Evolutionary conservation across 768 basidiomycete genomes (phyloP), one percentile per base, ranked within the genome.

Genomic region (Rickenella mellea): DNA sequence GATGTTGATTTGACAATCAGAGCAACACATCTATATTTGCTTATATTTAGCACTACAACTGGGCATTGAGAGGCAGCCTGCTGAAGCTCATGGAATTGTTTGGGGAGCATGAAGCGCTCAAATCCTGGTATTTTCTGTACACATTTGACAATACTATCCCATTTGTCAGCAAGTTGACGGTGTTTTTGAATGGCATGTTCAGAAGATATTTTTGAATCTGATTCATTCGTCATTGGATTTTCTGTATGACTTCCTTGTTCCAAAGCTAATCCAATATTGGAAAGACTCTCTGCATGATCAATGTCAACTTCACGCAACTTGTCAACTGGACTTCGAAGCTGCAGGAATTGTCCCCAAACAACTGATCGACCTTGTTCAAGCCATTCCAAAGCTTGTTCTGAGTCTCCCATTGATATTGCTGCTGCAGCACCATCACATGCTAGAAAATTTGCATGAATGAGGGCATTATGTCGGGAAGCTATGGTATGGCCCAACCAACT

Each of bases 71-170:
- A 7, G 0, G 52, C 53, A 10, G 55, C 53, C 2, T 20, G 10
- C 11, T 27, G 17, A 14, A 57, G 41, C 6, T 51, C 45, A 9
- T 17, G 14, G 10, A 51, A 44, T 12, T 19, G 38, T 6, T 43
- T 24, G 6, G 55, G 55, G 20, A 40, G 29, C 9, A 56, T 33
- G 36, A 54, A 56, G 1, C 25, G 17, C 8, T 50, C 44, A 31
- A 54, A 54, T 3, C 52, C 45, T 8, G 43, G 27, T 17, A 48
- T 17, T 8, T 22, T 26, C 24, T 51, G 29, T 10, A 51, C 63
- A 30, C 61, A 49, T 14, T 54, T 50, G 3, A 51, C 27, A 21
- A 47, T 6, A 5, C 5, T 24, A 5, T 55, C 49, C 39, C 44
- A 48, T 24, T 50, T 28, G 12, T 42, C 49, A 7, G 49, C 26